These are phyloP conservation scores for Arctium lappa DNA, from an alignment of 129 eudicot genomes.

Conservation along the genomic window DNA sequence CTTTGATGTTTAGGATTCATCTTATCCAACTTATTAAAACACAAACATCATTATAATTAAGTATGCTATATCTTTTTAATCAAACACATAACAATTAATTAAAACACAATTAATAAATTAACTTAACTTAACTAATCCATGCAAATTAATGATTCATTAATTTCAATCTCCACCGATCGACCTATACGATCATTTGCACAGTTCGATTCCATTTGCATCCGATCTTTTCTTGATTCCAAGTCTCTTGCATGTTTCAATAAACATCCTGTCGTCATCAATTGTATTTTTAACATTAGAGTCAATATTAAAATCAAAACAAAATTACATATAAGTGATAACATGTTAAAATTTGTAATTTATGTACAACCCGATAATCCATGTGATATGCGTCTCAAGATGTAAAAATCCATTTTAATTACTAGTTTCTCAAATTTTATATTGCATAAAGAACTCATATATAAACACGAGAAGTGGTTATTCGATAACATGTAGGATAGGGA, in stretches of 20 bases:
- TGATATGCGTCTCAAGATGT: too few species aligned
- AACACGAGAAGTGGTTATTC: background rate
- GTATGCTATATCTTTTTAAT: background rate
- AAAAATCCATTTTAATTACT: background rate
- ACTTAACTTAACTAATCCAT: background rate
- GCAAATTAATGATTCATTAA: background rate
- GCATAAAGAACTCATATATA: background rate
- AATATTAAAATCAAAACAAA: too few species aligned
- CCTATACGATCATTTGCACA: background rate
- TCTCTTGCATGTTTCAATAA: constrained; percentile 61
- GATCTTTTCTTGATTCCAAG: constrained; percentile 60
- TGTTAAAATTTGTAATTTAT: too few species aligned
- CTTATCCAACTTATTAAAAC: background rate
- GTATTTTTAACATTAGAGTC: background rate
- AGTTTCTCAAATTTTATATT: background rate
- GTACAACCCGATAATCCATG: background rate
- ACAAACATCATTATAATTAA: background rate
- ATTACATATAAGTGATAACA: too few species aligned
- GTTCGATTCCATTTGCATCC: constrained; percentile 29
- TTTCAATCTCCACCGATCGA: background rate
- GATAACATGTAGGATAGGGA: background rate
- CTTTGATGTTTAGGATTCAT: background rate
- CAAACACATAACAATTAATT: background rate
- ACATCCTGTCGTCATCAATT: constrained; percentile 52
- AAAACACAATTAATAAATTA: background rate